Percentiles rank a stretch among this genome's conserved stretches.
Evolutionary conservation across 2,329 filamentous ascomycete species (phyloP).

Genomic region (Nigrospora oryzae): DNA sequence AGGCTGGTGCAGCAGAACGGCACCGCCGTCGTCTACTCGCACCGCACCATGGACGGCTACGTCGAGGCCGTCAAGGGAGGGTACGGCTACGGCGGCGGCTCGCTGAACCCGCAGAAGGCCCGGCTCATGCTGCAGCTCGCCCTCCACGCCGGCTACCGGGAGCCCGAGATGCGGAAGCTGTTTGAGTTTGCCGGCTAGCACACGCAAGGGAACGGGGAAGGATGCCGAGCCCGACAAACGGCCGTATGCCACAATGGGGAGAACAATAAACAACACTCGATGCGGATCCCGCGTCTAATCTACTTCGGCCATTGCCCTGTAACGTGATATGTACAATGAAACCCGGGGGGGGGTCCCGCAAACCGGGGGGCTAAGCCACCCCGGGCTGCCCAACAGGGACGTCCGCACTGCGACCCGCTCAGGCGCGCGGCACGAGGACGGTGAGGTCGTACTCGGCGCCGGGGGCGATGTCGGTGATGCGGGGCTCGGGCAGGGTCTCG

Average conservation of each 20-base stretch:
- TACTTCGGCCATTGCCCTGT: too few species aligned
- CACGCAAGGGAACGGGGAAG: too few species aligned
- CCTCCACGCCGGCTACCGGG: conserved; percentile 16
- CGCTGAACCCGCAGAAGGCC: conserved; percentile 47
- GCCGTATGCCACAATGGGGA: too few species aligned
- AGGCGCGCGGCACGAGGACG: conserved; percentile 20
- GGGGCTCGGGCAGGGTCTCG: conserved; percentile 25
- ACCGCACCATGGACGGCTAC: conserved; percentile 41
- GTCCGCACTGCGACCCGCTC: too few species aligned
- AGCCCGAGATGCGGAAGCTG: conserved; percentile 6
- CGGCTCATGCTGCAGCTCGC: conserved; percentile 40
- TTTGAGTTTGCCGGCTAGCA: conserved; percentile 5
- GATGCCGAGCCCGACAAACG: too few species aligned
- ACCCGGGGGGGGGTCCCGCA: too few species aligned
- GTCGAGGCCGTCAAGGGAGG: conserved; percentile 30
- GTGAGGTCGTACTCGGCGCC: conserved; percentile 36
- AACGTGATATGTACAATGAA: too few species aligned
- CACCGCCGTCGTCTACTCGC: conserved; percentile 41
- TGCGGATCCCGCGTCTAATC: too few species aligned
- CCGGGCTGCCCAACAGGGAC: too few species aligned
- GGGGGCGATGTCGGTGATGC: conserved; percentile 30
- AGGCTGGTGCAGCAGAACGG: conserved; percentile 33
- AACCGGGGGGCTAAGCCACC: too few species aligned
- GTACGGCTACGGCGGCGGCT: conserved; percentile 32
- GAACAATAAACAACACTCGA: too few species aligned